Base-by-base conservation (phyloP, 352 stramenopile species). In the Elongisporangium anandrum region DNA sequence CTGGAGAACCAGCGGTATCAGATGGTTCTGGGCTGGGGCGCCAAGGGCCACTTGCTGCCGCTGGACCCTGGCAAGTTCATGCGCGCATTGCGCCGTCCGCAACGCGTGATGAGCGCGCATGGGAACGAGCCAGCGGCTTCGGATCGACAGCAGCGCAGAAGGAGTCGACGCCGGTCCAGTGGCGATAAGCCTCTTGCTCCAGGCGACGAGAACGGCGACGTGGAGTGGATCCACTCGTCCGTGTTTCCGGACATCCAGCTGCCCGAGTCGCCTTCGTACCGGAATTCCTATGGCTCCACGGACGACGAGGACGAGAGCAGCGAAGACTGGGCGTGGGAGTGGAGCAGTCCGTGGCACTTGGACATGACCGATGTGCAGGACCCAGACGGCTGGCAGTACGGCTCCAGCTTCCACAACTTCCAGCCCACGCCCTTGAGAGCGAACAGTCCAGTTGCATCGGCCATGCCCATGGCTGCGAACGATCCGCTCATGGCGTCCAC, bases 1-100 rank as follows among this genome's bases (percentile, higher is more conserved):
- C 88, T 72, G 56, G 82, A 92, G 60, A 68, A 89, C 56, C 79
- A 92, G 59, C 74, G 82, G 15, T 88, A 88, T 54, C 82, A 92
- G 52, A 66, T 77, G 47, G 65, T 92, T 38, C 66, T 92, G 16
- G 77, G 82, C 20, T 92, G 82, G 82, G 82, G 82, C n/a, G 76
- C 79, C 19, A 90, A 85, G 57, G 82, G 82, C 45, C 79, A 88
- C 48, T 72, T 92, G 53, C 61, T 92, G 48, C 82, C 82, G 23
- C 61, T 92, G 38, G 82, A 92, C 57, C 82, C 82, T 0, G 72
- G 71, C 52, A 89, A 90, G 62, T 90, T 85, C 64, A 78, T 85
- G 59, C 63, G 71, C 39, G 63, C 81, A 2, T 57, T 83, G 57
- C 65, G 63, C 1, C 62, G 62, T 23, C 54, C 34, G 1, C 55